phyloP scores from a whole-genome alignment of 345 rosid species.

The Dovyalis caffra region DNA sequence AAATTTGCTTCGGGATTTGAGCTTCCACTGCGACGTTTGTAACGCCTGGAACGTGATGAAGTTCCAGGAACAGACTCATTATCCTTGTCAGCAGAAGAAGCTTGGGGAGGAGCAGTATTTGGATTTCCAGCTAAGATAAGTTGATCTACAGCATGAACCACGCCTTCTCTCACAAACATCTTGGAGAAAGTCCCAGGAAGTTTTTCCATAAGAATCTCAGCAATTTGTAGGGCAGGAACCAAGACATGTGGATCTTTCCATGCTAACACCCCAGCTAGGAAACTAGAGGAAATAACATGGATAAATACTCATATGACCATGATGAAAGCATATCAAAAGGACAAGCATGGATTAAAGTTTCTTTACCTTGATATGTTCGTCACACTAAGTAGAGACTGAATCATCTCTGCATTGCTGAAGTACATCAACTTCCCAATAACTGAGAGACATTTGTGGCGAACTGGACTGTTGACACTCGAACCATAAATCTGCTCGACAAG shows the following conservation, averaged over 20 bases:
- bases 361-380: slow-evolving; percentile 95
- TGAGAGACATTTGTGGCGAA: slow-evolving; percentile 95
- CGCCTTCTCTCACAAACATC: slow-evolving; percentile 95
- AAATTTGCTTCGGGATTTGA: slow-evolving; percentile 62
- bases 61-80: slow-evolving; percentile 62
- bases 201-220: slow-evolving; percentile 97
- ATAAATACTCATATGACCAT: slow-evolving; percentile 16
- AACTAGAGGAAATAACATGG: slow-evolving; percentile 42
- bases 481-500: slow-evolving; percentile 80
- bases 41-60: slow-evolving; percentile 84
- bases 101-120: slow-evolving; percentile 39
- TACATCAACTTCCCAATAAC: slow-evolving; percentile 96
- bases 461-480: slow-evolving; percentile 87
- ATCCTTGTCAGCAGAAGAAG: slow-evolving; percentile 67
- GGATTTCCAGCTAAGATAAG: slow-evolving; percentile 73
- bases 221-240: slow-evolving; percentile 96
- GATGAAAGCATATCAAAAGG: neutral
- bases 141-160: slow-evolving; percentile 97
- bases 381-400: slow-evolving; percentile 70
- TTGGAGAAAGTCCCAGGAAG: slow-evolving; percentile 95
- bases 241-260: slow-evolving; percentile 99
- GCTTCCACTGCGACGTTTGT: slow-evolving; percentile 75
- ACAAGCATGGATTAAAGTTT: neutral
- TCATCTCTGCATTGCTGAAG: slow-evolving; percentile 88
- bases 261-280: slow-evolving; percentile 96